Evolutionary conservation across 169 alveolate species (phyloP).

Genomic region (Blepharisma undulans): DNA sequence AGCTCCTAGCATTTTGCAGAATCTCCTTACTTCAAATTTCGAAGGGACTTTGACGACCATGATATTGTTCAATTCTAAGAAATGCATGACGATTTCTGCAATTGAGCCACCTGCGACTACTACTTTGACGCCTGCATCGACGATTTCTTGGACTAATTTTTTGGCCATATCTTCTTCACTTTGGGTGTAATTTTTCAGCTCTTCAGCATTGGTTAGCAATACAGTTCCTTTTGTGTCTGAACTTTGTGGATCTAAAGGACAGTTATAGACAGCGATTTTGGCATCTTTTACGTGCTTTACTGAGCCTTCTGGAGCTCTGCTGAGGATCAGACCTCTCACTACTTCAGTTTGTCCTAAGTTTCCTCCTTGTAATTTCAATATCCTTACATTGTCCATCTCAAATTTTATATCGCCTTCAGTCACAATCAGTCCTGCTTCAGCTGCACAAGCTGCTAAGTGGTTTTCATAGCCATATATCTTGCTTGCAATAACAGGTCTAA

Average conservation of each 20-base stretch:
- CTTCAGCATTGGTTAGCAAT: constrained; percentile 96
- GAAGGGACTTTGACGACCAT: constrained; percentile 78
- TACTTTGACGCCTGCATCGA: constrained; percentile 83
- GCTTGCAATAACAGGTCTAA: constrained; percentile 66
- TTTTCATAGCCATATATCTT: constrained; percentile 82
- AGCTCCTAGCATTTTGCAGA: constrained; percentile 83
- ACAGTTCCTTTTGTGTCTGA: constrained; percentile 99
- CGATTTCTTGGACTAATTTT: constrained; percentile 74
- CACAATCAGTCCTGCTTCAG: constrained; percentile 92
- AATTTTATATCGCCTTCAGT: constrained; percentile 91
- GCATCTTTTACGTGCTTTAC: constrained; percentile 91
- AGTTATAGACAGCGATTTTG: constrained; percentile 94
- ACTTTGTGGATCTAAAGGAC: constrained; percentile 95
- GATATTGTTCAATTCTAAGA: constrained; percentile 83
- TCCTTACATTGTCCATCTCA: constrained; percentile 97
- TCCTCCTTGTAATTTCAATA: constrained; percentile 97
- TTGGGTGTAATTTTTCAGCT: constrained; percentile 85
- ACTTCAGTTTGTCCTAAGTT: constrained; percentile 87
- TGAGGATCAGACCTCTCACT: constrained; percentile 91
- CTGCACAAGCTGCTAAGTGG: constrained; percentile 84
- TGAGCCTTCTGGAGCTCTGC: constrained; percentile 91
- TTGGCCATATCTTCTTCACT: constrained; percentile 85
- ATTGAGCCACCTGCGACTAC: constrained; percentile 85
- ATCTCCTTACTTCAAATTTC: constrained; percentile 85
- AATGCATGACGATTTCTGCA: constrained; percentile 82